Conservation (phyloP, 2,329 filamentous ascomycete species). For the Bimuria novae-zelandiae region DNA sequence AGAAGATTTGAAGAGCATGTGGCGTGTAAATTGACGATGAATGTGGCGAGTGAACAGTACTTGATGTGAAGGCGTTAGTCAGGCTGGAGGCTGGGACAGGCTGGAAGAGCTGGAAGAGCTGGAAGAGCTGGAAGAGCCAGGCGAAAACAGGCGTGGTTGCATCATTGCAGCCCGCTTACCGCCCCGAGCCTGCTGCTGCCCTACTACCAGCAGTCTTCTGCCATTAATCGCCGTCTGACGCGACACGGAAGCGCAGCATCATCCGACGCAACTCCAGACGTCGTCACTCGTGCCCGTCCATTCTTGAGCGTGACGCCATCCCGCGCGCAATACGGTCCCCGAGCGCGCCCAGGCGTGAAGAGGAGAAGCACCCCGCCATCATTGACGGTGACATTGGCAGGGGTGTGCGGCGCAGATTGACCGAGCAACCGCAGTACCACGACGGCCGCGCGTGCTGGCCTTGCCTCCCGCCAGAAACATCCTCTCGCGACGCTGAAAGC, state of each 20-base stretch:
- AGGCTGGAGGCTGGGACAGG: background rate
- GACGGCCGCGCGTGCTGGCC: slow-evolving; percentile 24
- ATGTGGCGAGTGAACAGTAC: no score
- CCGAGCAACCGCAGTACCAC: slow-evolving; percentile 24
- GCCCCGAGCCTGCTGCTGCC: slow-evolving; percentile 8
- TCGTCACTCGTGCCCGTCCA: no score
- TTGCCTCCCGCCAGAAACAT: slow-evolving; percentile 9
- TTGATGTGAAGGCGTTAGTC: background rate
- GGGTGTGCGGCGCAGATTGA: slow-evolving; percentile 24
- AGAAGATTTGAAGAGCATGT: no score
- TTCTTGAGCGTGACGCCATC: no score
- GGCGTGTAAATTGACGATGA: no score
- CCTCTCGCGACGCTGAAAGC: slow-evolving; percentile 4
- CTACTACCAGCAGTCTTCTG: no score
- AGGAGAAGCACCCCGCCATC: slow-evolving; percentile 13
- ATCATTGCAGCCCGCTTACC: slow-evolving; percentile 20
- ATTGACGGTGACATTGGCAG: slow-evolving; percentile 12
- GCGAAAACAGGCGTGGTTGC: slow-evolving; percentile 15
- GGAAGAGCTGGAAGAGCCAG: background rate
- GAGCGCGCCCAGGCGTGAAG: slow-evolving; percentile 15
- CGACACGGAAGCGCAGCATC: no score
- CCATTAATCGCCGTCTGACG: no score
- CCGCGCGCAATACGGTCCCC: slow-evolving; percentile 3
- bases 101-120: background rate
- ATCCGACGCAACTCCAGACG: no score